Evolutionary conservation across 805 yeast species (phyloP), one percentile per base, ranked within the genome.

Genomic region (Pichia gijzeniarum): DNA sequence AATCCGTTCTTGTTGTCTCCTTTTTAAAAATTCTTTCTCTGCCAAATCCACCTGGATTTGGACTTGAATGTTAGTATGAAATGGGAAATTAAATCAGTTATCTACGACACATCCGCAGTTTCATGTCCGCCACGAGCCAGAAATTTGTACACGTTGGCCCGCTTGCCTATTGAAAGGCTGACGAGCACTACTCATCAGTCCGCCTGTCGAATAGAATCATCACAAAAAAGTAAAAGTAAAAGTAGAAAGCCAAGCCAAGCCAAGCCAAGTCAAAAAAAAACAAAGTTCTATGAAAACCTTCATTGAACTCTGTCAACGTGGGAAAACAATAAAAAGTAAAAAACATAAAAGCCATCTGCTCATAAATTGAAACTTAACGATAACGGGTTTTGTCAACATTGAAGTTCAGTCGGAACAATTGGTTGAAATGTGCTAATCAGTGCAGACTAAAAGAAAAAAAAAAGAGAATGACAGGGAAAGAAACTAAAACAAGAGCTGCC

Each of bases 311-410:
- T 25, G 28, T 25, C 9, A 25, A 25, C 6, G 28, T 25, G 28
- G 28, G 10, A 25, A n/a, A n/a, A n/a, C n/a, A n/a, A n/a, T n/a
- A n/a, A n/a, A n/a, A n/a, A n/a, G n/a, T n/a, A n/a, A n/a, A n/a
- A n/a, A n/a, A n/a, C n/a, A n/a, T n/a, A n/a, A n/a, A n/a, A n/a
- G n/a, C n/a, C n/a, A 10, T 25, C 28, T 25, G 62, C 77, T 73
- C 79, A 73, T 73, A 73, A 78, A 73, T 78, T 73, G 79, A 73
- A 73, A 73, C 79, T 73, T 73, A 73, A 73, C 77, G 76, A 73
- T 57, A 64, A 49, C 59, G 47, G 65, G 73, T 56, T 62, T 71
- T 72, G 78, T 74, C 78, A 66, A 73, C 78, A 69, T 62, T 62
- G 62, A 48, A 53, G 68, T 73, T 74, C 79, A 71, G 79, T 73